A percentile compares a stretch with the other conserved stretches of the same genome.
Conservation (phyloP, 257 asterid species). For the Voacanga thouarsii region DNA sequence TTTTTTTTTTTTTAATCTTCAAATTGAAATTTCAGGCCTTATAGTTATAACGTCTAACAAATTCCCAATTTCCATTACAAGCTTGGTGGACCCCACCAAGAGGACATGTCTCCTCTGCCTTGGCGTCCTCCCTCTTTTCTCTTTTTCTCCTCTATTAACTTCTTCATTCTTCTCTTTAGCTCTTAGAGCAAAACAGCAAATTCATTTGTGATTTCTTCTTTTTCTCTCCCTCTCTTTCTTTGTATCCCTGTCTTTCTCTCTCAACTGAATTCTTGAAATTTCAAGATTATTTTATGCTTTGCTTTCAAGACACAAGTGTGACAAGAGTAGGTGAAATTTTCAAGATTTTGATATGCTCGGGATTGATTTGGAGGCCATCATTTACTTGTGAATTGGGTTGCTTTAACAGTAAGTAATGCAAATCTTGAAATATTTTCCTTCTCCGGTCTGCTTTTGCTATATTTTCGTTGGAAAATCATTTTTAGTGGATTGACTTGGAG, state of each 20-base stretch:
- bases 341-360: constrained; percentile 8
- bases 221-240: background rate
- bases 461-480: background rate
- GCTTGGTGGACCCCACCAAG: background rate
- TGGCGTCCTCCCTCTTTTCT: background rate
- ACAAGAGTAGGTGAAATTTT: background rate
- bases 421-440: background rate
- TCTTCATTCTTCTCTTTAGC: background rate
- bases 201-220: background rate
- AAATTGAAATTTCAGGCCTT: background rate
- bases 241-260: background rate
- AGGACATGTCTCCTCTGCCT: background rate
- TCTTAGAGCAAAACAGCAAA: background rate
- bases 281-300: constrained; percentile 12
- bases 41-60: background rate
- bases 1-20: background rate
- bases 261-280: background rate
- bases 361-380: constrained; percentile 18
- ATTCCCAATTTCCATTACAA: background rate
- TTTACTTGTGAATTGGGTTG: constrained; percentile 22
- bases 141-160: background rate
- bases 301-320: constrained; percentile 9
- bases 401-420: constrained; percentile 28
- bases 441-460: background rate
- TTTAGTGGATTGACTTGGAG: background rate